These are phyloP conservation scores for Malassezia arunalokei DNA, from an alignment of 1,284 basidiomycete species.

Conservation along the genomic window DNA sequence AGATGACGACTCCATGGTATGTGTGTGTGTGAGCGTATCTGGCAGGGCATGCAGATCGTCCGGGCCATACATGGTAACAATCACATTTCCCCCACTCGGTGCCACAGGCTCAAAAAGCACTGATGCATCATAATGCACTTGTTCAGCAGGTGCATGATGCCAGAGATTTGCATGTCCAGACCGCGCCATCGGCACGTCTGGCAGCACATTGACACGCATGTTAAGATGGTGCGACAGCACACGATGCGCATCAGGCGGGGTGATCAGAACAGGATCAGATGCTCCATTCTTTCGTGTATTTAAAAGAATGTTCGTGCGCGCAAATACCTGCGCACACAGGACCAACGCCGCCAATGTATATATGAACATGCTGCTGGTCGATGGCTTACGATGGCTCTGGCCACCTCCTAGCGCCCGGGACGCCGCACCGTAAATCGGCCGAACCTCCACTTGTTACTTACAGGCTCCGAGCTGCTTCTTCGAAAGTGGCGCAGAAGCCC, in stretches of 20 bases:
- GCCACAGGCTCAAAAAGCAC: conserved; percentile 5
- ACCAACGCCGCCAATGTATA: conserved; percentile 8
- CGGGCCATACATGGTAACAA: conserved; percentile 5
- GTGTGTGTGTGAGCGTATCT: conserved; percentile 4
- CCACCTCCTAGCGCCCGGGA: no score
- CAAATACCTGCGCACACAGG: conserved; percentile 1
- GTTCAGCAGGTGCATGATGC: conserved; percentile 11
- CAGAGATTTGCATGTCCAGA: not conserved
- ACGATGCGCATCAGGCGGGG: conserved; percentile 1
- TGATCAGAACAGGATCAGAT: not conserved
- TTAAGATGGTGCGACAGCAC: conserved; percentile 13
- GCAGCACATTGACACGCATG: not conserved
- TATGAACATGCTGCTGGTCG: not conserved
- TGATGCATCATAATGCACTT: conserved; percentile 6
- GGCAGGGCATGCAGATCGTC: conserved; percentile 4
- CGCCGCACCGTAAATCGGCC: no score
- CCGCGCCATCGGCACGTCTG: not conserved
- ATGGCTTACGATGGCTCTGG: no score
- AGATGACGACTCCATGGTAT: not conserved
- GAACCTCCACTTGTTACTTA: no score
- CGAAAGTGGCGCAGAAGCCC: no score
- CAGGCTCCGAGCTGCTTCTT: no score
- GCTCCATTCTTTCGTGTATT: not conserved
- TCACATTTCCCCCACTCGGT: not conserved
- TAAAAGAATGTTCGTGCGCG: conserved; percentile 1